Percentiles rank a stretch among this genome's conserved stretches.
phyloP scores from a whole-genome alignment of 148 eudicot species.

The Vaccinium darrowii region DNA sequence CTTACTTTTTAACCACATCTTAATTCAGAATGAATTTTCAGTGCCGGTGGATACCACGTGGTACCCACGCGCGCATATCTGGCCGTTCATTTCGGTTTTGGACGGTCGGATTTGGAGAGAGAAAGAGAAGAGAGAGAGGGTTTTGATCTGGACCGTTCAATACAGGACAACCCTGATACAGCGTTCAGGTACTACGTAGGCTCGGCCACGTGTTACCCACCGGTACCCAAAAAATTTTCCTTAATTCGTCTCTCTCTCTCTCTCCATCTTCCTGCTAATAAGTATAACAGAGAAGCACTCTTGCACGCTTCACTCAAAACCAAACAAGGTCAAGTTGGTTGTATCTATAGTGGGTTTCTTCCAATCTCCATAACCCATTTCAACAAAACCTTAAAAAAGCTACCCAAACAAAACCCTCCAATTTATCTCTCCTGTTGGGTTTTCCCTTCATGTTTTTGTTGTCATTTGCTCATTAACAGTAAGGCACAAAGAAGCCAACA shows the following conservation, averaged over 20 bases:
- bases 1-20: not conserved
- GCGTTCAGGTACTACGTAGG: no score
- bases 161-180: no score
- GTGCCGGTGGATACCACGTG: no score
- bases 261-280: not conserved
- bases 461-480: not conserved
- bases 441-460: slow-evolving; percentile 2
- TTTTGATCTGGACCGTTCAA: no score
- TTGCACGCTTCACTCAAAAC: not conserved
- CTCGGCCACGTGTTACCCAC: no score
- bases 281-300: not conserved
- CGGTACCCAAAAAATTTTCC: no score
- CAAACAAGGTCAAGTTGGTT: not conserved
- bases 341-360: not conserved
- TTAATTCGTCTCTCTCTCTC: not conserved
- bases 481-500: not conserved
- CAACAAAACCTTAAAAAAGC: not conserved
- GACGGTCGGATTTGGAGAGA: no score
- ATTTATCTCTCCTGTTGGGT: not conserved
- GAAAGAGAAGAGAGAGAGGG: no score
- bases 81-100: no score
- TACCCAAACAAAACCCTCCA: not conserved
- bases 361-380: slow-evolving; percentile 15
- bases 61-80: no score
- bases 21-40: not conserved